These are phyloP conservation scores for Simmondsia chinensis DNA, from an alignment of 148 eudicot genomes.

Conservation along the genomic window DNA sequence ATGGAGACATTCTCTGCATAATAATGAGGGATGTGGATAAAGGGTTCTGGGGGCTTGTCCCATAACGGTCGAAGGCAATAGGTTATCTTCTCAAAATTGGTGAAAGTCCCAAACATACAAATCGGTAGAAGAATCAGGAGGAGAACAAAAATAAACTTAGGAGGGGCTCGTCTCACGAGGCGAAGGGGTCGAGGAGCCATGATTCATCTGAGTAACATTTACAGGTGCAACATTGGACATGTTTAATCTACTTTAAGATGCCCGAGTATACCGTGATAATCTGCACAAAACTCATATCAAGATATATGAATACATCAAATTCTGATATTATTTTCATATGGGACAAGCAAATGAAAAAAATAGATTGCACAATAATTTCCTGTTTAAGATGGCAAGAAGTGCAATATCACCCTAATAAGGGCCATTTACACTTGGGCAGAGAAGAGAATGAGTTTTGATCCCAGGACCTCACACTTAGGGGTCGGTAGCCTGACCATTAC, in stretches of 20 bases:
- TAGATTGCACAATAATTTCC: too few relatives aligned
- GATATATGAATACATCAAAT: too few relatives aligned
- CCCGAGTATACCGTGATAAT: constrained; percentile 7
- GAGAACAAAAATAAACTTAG: constrained; percentile 29
- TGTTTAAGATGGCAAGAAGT: too few relatives aligned
- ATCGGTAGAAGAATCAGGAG: constrained; percentile 36
- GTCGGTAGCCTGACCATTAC: too few relatives aligned
- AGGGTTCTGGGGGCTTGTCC: constrained; percentile 72
- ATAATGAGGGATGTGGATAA: constrained; percentile 57
- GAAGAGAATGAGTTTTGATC: too few relatives aligned
- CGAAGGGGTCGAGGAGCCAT: constrained; percentile 48
- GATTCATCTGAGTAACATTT: constrained; percentile 15
- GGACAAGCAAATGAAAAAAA: too few relatives aligned
- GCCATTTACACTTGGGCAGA: too few relatives aligned
- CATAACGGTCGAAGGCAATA: constrained; percentile 82
- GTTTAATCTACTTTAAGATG: neutral
- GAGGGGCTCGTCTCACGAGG: constrained; percentile 28
- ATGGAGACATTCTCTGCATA: constrained; percentile 82
- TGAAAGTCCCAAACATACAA: constrained; percentile 27
- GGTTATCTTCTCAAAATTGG: constrained; percentile 45
- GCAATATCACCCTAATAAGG: too few relatives aligned
- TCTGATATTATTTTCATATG: too few relatives aligned
- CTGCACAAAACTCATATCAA: constrained; percentile 16
- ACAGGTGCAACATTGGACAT: constrained; percentile 10
- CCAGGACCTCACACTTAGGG: too few relatives aligned